A percentile compares a stretch with the other conserved stretches of the same genome.
Evolutionary conservation across 2,329 filamentous ascomycete species (phyloP).

Genomic region (Coleophoma eucalyptorum): DNA sequence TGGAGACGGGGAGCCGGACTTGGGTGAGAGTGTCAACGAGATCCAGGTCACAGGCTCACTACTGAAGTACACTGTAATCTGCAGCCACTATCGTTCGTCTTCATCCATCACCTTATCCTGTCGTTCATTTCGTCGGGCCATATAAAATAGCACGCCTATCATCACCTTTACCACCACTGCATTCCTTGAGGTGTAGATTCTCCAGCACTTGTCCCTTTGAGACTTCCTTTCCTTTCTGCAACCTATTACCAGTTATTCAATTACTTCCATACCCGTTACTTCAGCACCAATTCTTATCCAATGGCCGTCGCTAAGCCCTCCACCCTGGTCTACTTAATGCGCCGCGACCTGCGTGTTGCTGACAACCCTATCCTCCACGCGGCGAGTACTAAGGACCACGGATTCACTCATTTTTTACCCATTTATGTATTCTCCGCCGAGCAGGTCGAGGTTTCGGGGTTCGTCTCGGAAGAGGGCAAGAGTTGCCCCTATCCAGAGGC

Average conservation of each 20-base stretch:
- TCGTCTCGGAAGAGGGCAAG: constrained; percentile 45
- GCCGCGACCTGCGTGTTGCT: constrained; percentile 67
- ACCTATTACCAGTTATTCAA: not conserved
- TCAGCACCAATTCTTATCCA: constrained; percentile 3
- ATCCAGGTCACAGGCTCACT: too few species aligned
- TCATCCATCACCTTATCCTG: too few species aligned
- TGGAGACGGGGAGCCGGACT: too few species aligned
- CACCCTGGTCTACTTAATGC: constrained; percentile 67
- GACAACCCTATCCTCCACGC: constrained; percentile 72
- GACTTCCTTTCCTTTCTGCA: not conserved
- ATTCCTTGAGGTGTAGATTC: too few species aligned
- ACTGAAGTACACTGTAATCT: too few species aligned
- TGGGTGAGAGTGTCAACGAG: too few species aligned
- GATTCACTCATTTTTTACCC: constrained; percentile 67
- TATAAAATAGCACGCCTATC: too few species aligned
- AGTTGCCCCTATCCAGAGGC: constrained; percentile 67
- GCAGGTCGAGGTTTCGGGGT: constrained; percentile 73
- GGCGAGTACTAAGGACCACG: constrained; percentile 43
- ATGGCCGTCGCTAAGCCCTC: constrained; percentile 33
- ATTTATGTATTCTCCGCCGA: constrained; percentile 66
- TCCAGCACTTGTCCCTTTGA: too few species aligned
- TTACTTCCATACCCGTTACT: not conserved
- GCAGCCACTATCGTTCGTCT: too few species aligned
- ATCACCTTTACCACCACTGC: too few species aligned
- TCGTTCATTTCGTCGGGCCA: too few species aligned